Base-by-base conservation (phyloP, 805 yeast genomes). In the Saccharomycopsis fibuligera region DNA sequence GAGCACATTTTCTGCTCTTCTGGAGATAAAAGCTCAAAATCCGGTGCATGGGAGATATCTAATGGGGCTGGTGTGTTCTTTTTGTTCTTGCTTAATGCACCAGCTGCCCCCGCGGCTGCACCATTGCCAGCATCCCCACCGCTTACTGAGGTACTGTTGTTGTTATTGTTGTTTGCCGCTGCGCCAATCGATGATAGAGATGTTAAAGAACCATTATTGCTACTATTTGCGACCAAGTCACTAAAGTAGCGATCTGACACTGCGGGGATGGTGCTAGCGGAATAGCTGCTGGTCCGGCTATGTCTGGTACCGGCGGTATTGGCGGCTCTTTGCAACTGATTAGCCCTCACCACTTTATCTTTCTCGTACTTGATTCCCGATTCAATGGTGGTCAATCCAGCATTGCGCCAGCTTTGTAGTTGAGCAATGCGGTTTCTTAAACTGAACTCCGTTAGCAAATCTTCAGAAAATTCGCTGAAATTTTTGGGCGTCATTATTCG, bases 1-100 rank as follows among this genome's bases (percentile, higher is more conserved):
- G 90, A 74, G 67, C 99, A 95, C 41, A 93, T 67, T 47, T 78
- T 79, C 62, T 84, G 91, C 62, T 93, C 99, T 48, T 87, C 96
- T n/a, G 80, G 77, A 1, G 95, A 83, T 43, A 93, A 68, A 49
- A 93, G 66, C 36, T 86, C 89, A 52, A 76, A 86, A 62, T 93
- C 98, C 1, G 89, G 77, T 0, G 96, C 82, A 56, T 80, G 84
- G 41, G 81, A 74, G 22, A 86, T 83, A 58, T 86, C 93, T 55
- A 78, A 69, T 4, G 83, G 80, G 2, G 72, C 77, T 54, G 60
- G 68, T 59, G 59, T 70, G 56, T 66, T 77, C 68, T 67, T 68
- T 44, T 53, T 54, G n/a, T 29, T 44, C n/a, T n/a, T n/a, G 25
- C 36, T 44, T 6, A 43, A 35, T 3, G 41, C 23, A 22, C 43